Base-by-base conservation (phyloP, 2,329 filamentous ascomycete genomes). In the Hymenoscyphus scutula region DNA sequence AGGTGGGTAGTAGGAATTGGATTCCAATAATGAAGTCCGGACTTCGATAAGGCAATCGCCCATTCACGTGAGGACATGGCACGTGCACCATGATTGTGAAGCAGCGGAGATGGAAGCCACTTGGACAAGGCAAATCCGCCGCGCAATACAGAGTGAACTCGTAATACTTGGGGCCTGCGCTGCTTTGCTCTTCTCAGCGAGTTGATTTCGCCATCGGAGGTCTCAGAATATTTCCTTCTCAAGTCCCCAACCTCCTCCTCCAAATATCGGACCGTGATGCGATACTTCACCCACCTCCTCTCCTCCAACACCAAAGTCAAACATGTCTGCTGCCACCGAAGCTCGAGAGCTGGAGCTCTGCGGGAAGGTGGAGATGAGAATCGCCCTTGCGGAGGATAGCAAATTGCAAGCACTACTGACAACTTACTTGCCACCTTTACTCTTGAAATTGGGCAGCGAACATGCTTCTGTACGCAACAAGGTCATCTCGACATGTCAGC, bases 381-480 rank as follows among this genome's bases (percentile, higher is more conserved):
- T 86, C 17, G 89, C 86, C 30, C 85, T 94, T 59, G 89, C 93
- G 69, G 88, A 92, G 58, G 94, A 97, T 74, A 82, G 86, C 66
- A 96, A 94, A 77, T 84, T 99, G 1, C 86, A 94, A 74, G 79
- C 86, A 27, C 80, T 95, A 17, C 81, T 99, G 19, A 86, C 89
- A 71, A 87, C 84, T 51, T 97, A 94, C 73, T 81, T 99, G 29
- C 80, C 90, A 3, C 89, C 94, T 0, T 78, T 98, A 11, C 83
- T 99, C 2, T 81, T 97, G 62, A 98, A 98, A 74, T 86, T 96
- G 34, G 87, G 84, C 34, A 97, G 93, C 56, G 89, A 92, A 27
- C 86, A 93, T 76, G 82, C 86, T 58, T 82, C 86, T 53, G 95
- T 98, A 30, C 86, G 94, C 70, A 89, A 89, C 70, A 95, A 94